These are phyloP conservation scores for Rhizoctonia solani DNA, from an alignment of 1,284 basidiomycete species.

Conservation along the genomic window DNA sequence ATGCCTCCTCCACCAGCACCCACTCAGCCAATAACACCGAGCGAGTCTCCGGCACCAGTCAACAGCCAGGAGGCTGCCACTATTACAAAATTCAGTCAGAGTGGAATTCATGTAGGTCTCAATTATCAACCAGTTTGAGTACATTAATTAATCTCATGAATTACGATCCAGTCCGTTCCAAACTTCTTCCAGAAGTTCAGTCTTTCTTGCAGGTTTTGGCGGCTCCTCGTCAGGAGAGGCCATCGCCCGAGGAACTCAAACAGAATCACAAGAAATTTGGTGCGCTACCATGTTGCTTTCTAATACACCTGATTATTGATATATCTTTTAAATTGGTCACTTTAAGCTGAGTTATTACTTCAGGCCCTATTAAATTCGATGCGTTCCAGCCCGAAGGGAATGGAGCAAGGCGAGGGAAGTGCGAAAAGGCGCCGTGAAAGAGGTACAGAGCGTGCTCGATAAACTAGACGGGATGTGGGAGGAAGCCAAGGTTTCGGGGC, in stretches of 20 bases:
- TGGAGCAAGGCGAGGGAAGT: conserved; percentile 73
- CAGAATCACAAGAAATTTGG: conserved; percentile 41
- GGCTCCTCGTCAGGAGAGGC: conserved; percentile 8
- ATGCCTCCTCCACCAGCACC: conserved; percentile 3
- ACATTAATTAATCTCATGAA: not conserved
- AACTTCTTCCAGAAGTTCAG: conserved; percentile 29
- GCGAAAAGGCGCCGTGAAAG: conserved; percentile 73
- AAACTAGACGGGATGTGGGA: conserved; percentile 59
- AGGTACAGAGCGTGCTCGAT: conserved; percentile 63
- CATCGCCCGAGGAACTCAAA: conserved; percentile 23
- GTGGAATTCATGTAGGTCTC: conserved; percentile 27
- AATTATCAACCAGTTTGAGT: not conserved
- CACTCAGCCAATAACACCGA: not conserved
- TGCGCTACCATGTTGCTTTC: conserved; percentile 49
- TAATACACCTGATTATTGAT: conserved; percentile 20
- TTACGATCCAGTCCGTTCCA: conserved; percentile 8
- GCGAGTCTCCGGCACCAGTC: not conserved
- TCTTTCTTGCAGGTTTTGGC: conserved; percentile 19
- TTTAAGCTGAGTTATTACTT: conserved; percentile 70
- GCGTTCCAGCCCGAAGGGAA: conserved; percentile 66
- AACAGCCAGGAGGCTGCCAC: conserved; percentile 18
- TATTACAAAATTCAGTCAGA: conserved; percentile 31
- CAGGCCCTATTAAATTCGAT: conserved; percentile 77
- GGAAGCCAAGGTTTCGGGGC: conserved; percentile 28
- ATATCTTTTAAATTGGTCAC: conserved; percentile 34